phyloP scores from a whole-genome alignment of 2,329 filamentous ascomycete genomes.

The Aureobasidium lini region DNA sequence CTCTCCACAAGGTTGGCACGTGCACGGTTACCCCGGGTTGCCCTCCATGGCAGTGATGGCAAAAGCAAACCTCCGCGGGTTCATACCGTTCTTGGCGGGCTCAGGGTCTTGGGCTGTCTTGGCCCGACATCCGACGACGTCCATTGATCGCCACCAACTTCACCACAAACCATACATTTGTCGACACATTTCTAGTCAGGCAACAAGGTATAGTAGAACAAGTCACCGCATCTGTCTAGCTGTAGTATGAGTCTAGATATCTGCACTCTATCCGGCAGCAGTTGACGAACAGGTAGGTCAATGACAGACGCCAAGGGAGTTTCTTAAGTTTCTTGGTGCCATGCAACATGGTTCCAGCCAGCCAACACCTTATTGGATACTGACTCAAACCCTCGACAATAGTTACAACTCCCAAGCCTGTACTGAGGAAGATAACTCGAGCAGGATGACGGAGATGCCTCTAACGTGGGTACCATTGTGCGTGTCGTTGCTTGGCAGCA shows the following conservation, averaged over 20 bases:
- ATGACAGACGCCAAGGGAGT: constrained; percentile 3
- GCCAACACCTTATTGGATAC: constrained; percentile 4
- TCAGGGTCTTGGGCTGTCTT: neutral
- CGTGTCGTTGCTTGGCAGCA: constrained; percentile 4
- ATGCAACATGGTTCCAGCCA: constrained; percentile 2
- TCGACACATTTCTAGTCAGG: neutral
- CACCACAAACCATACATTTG: neutral
- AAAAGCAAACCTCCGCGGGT: constrained; percentile 9
- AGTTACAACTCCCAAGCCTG: constrained; percentile 1
- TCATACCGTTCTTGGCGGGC: neutral
- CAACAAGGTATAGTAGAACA: neutral
- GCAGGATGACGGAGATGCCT: neutral
- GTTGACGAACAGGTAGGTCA: neutral
- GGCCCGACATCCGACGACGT: neutral
- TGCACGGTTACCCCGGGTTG: neutral
- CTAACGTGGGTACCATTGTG: neutral
- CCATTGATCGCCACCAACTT: neutral
- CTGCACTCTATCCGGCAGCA: neutral
- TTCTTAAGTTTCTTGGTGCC: constrained; percentile 13
- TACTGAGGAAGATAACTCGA: neutral
- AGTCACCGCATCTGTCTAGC: neutral
- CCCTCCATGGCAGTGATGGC: neutral
- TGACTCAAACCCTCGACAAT: constrained; percentile 3
- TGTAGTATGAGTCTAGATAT: neutral
- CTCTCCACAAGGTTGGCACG: neutral